Base-by-base conservation (phyloP, 2,329 filamentous ascomycete genomes). In the Colletotrichum spinosum region DNA sequence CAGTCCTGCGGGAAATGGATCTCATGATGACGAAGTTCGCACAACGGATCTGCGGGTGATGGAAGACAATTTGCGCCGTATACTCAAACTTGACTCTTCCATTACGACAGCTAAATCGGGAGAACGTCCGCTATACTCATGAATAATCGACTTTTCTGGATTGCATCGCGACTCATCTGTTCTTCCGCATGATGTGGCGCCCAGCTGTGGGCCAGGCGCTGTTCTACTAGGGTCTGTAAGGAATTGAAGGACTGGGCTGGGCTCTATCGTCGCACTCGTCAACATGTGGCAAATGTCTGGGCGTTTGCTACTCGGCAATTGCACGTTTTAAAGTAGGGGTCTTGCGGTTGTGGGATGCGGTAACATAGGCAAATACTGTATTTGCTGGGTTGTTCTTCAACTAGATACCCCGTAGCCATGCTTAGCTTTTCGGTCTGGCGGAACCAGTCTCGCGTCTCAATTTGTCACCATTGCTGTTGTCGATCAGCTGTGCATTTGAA, bases 51-150 rank as follows among this genome's bases (percentile, higher is more conserved):
- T 86, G 42, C 72, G 80, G 49, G 78, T 79, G 10, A 84, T 87
- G 80, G 85, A 88, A 70, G 81, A 86, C 55, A 80, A 80, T 68
- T 80, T 88, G 60, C 81, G 84, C 52, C 80, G 83, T 63, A 81
- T 87, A 58, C 76, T 88, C 66, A 87, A 86, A 64, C 64, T 81
- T 35, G 75, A 67, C 37, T 65, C 64, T 9, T 54, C 64, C 11
- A 17, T 67, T 10, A 38, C 75, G 58, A 62, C 69, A n/a, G 56
- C 73, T 15, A 72, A 72, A 25, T 68, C 55, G 17, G 41, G 58
- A 11, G 49, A 60, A 25, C 67, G 59, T 50, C 55, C 64, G 50
- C 39, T 65, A 34, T 67, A 67, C 38, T 65, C 64, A 25, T 67
- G 41, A 55, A 15, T 33, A 41, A 35, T 8, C n/a, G 12, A 44